A percentile compares a stretch with the other conserved stretches of the same genome.
Evolutionary conservation across 176 grass and related monocot genomes (phyloP).

Genomic region (Triticum timopheevii): DNA sequence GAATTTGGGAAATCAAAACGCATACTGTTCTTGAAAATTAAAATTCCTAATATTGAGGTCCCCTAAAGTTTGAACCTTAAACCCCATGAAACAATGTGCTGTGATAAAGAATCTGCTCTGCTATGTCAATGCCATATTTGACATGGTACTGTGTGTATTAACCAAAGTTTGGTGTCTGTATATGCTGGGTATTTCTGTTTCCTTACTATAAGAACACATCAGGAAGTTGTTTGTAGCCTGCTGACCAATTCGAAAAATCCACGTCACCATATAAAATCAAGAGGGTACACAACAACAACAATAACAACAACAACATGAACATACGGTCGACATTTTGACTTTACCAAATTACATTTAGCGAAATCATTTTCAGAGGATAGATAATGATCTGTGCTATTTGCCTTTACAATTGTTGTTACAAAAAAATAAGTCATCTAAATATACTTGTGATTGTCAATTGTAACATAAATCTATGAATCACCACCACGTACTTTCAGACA

Average conservation of each 20-base stretch:
- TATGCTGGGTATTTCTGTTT: too few relatives aligned
- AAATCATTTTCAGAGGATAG: background rate
- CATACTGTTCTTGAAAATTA: too few relatives aligned
- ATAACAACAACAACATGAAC: background rate
- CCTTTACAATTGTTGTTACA: conserved; percentile 12
- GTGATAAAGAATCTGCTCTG: too few relatives aligned
- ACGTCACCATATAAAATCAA: background rate
- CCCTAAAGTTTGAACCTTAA: too few relatives aligned
- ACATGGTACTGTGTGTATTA: too few relatives aligned
- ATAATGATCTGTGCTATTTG: background rate
- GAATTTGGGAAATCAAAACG: too few relatives aligned
- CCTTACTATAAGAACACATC: background rate
- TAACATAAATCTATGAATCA: conserved; percentile 7
- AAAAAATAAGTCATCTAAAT: background rate
- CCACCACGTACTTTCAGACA: conserved; percentile 37
- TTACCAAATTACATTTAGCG: background rate
- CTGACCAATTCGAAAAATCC: background rate
- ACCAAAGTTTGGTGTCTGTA: too few relatives aligned
- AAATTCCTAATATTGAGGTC: too few relatives aligned
- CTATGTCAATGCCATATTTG: too few relatives aligned
- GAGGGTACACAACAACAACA: background rate
- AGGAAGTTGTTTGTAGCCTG: background rate
- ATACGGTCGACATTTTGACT: background rate
- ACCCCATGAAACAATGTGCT: too few relatives aligned
- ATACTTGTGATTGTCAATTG: background rate